Percentiles rank a stretch among this genome's conserved stretches.
Evolutionary conservation across 495 filamentous ascomycete genomes (phyloP).

Genomic region (Trichoderma virens): DNA sequence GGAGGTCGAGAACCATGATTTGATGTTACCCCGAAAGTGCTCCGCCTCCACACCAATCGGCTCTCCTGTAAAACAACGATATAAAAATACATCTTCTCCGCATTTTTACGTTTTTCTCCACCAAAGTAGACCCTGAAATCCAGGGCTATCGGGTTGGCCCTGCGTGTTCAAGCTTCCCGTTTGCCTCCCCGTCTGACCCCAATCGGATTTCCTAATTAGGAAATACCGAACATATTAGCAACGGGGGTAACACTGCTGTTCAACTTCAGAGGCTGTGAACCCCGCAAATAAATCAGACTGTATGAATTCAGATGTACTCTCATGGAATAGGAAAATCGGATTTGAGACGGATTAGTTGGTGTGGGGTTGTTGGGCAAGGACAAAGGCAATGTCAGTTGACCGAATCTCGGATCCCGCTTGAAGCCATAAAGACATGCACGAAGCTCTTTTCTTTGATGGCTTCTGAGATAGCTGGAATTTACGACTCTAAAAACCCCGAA

Average conservation of each 20-base stretch:
- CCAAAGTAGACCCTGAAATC: background rate
- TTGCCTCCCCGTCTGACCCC: background rate
- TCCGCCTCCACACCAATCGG: background rate
- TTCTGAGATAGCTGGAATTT: background rate
- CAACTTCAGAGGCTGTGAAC: background rate
- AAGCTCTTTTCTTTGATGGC: background rate
- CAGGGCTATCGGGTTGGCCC: background rate
- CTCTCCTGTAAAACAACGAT: background rate
- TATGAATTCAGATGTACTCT: background rate
- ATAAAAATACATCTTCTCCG: background rate
- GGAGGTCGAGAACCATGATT: background rate
- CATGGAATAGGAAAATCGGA: background rate
- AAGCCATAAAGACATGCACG: background rate
- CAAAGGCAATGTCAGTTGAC: background rate
- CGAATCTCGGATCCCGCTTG: background rate
- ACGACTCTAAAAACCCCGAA: no score
- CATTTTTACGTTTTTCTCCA: background rate
- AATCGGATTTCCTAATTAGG: background rate
- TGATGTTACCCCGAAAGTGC: background rate
- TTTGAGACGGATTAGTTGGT: background rate
- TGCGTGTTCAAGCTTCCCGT: slow-evolving; percentile 1
- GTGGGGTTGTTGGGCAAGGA: background rate
- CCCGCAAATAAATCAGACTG: background rate
- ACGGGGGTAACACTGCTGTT: background rate
- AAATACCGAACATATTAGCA: background rate